These are phyloP conservation scores for Arxiozyma heterogenica DNA, from an alignment of 1,139 yeast species.

Conservation along the genomic window DNA sequence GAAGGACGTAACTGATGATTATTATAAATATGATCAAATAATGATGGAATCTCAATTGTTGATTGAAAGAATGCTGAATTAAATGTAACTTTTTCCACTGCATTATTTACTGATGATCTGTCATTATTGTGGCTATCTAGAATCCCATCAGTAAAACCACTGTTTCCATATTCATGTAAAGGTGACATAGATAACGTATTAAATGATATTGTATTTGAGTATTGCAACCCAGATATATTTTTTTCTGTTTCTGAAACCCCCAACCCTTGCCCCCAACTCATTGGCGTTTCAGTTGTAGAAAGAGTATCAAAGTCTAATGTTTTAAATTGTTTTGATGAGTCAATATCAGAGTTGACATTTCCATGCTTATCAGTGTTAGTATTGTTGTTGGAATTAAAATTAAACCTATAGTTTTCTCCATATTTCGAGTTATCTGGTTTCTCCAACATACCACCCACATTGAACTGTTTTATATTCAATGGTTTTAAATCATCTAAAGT, in stretches of 20 bases:
- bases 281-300: background rate
- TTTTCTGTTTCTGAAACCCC: background rate
- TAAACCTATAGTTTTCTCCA: background rate
- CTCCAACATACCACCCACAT: background rate
- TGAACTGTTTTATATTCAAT: background rate
- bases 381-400: background rate
- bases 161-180: too few species aligned
- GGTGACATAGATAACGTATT: background rate
- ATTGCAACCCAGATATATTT: background rate
- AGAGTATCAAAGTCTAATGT: background rate
- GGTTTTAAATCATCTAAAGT: background rate
- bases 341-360: background rate
- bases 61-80: background rate
- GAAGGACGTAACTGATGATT: background rate
- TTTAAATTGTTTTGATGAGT: background rate
- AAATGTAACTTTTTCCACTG: background rate
- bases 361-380: too few species aligned
- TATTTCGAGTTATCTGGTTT: background rate
- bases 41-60: background rate
- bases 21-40: slow-evolving; percentile 1
- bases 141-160: background rate
- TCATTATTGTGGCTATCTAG: background rate
- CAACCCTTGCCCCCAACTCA: background rate
- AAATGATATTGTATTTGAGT: background rate
- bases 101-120: background rate